These are phyloP conservation scores for Gloeostereum incarnatum DNA, from an alignment of 768 basidiomycete species.

Conservation along the genomic window DNA sequence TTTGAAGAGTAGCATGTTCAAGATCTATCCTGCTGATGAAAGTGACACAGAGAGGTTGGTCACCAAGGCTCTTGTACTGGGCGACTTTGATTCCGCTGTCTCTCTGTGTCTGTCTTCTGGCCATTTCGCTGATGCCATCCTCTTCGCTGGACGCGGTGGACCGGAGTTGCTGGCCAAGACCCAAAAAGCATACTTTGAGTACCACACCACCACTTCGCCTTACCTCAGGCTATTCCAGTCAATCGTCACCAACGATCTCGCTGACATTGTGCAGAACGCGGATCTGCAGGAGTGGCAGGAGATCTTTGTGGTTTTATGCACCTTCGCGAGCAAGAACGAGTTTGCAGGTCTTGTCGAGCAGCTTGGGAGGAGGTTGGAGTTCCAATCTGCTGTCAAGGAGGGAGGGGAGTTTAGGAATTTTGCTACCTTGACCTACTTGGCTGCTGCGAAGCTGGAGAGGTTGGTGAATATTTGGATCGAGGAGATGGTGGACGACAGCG, in stretches of 20 bases:
- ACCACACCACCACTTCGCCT: conserved; percentile 62
- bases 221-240: conserved; percentile 94
- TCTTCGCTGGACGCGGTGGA: conserved; percentile 88
- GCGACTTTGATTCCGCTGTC: conserved; percentile 93
- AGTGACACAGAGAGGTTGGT: conserved; percentile 81
- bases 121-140: conserved; percentile 89
- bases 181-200: conserved; percentile 90
- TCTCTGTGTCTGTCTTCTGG: conserved; percentile 83
- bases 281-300: conserved; percentile 94
- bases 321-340: conserved; percentile 80
- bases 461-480: conserved; percentile 88
- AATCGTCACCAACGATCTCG: conserved; percentile 85
- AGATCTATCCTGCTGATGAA: conserved; percentile 83
- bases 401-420: conserved; percentile 62
- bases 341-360: conserved; percentile 86
- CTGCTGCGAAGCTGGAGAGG: conserved; percentile 81
- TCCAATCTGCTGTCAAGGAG: conserved; percentile 46
- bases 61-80: conserved; percentile 88
- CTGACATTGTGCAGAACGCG: conserved; percentile 93
- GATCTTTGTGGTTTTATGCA: conserved; percentile 93
- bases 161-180: conserved; percentile 79
- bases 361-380: conserved; percentile 85
- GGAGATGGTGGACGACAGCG: conserved; percentile 49
- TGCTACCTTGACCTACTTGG: conserved; percentile 89
- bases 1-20: conserved; percentile 76